Evolutionary conservation across 1,139 yeast genomes (phyloP), one percentile per base, ranked within the genome.

Genomic region (Saccharomyces hybrid): DNA sequence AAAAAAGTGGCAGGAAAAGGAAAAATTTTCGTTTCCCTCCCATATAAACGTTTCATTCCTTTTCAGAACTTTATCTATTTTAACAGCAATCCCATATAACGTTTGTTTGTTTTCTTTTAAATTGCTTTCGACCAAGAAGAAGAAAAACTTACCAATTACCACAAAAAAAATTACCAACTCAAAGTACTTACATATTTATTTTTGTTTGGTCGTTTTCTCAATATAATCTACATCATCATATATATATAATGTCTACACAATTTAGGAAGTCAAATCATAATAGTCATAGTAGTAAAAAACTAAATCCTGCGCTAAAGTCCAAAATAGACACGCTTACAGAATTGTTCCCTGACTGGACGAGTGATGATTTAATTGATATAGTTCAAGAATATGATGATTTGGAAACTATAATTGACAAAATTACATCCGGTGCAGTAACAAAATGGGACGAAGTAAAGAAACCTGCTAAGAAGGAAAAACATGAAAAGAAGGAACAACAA

Each of bases 261-360:
- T 38, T 38, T 38, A 38, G 44, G 44, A 38, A 38, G 44, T 38
- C 44, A 16, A 38, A 38, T 38, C 44, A 38, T 50, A 56, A 52
- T 52, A 50, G 27, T 47, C 53, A 54, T 48, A 61, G 60, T 55
- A 60, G 54, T 50, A 58, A 61, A 48, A 68, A 65, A 53, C 62
- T 72, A 55, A 75, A 73, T 59, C 72, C 75, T 53, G 81, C 77
- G 58, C 61, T 75, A 51, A 75, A 73, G 62, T 68, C 71, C 57
- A 78, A 79, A 63, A 76, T 89, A 64, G 73, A 78, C 58, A 80
- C 86, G 51, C 80, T 93, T 66, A 74, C 78, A 55, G 98, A 93
- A 71, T 78, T 93, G 78, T 91, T 93, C 75, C 96, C 97, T 47
- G 97, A 88, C 69, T 93, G 99, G 99, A 82, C 88, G 56, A 77